Percentiles rank a stretch among this genome's conserved stretches.
Evolutionary conservation across 2,329 filamentous ascomycete genomes (phyloP).

Genomic region (Trichoderma sp.): DNA sequence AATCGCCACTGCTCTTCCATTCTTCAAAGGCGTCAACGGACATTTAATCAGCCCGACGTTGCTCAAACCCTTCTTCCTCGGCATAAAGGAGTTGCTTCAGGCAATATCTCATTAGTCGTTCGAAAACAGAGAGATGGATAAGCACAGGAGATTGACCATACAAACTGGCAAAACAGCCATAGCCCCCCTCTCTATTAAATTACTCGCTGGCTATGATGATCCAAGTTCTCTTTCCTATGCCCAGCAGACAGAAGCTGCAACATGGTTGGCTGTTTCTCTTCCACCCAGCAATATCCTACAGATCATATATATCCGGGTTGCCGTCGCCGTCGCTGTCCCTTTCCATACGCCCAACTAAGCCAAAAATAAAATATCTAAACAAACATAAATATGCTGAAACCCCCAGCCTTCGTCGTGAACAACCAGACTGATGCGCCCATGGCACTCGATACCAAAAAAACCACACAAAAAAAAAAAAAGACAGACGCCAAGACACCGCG

Average conservation of each 20-base stretch:
- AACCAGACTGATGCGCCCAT: background rate
- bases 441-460: background rate
- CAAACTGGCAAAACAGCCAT: background rate
- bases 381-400: background rate
- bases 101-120: background rate
- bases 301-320: background rate
- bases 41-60: background rate
- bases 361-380: background rate
- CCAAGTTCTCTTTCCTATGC: background rate
- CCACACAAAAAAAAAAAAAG: background rate
- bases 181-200: background rate
- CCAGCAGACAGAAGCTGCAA: background rate
- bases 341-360: conserved; percentile 2
- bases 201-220: background rate
- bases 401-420: background rate
- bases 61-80: background rate
- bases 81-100: background rate
- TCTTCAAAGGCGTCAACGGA: background rate
- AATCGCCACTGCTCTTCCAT: background rate
- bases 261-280: background rate
- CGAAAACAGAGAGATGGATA: background rate
- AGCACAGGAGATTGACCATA: background rate
- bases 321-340: background rate
- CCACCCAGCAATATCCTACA: background rate
- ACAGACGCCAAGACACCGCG: conserved; percentile 19